Conservation (phyloP, 495 filamentous ascomycete genomes). For the Beverwykella pulmonaria region DNA sequence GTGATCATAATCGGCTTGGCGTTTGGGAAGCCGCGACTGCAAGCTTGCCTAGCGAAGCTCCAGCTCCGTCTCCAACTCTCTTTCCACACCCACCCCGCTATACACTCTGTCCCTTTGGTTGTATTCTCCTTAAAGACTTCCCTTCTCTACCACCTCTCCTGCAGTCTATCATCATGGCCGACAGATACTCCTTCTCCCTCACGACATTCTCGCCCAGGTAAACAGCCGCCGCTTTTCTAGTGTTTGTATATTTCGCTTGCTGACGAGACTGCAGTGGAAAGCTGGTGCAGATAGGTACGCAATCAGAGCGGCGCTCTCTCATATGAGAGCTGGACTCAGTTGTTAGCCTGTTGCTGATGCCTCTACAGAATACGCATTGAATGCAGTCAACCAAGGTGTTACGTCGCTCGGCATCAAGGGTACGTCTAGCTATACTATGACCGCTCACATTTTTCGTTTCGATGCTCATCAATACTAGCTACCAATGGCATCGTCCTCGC, state of each 20-base stretch:
- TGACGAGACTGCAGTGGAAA: conserved; percentile 75
- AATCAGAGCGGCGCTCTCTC: not conserved
- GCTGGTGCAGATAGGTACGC: conserved; percentile 80
- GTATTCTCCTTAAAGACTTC: not conserved
- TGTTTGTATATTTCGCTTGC: conserved; percentile 33
- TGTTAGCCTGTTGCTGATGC: conserved; percentile 18
- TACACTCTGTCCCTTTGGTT: not conserved
- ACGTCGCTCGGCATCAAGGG: conserved; percentile 99
- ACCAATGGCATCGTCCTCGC: conserved; percentile 99
- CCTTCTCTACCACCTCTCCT: not conserved
- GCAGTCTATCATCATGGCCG: conserved; percentile 72
- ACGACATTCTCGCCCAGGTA: conserved; percentile 99
- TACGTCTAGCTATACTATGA: conserved; percentile 43
- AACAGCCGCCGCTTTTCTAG: conserved; percentile 25
- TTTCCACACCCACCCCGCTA: conserved; percentile 8
- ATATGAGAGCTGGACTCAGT: not conserved
- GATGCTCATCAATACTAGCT: conserved; percentile 55
- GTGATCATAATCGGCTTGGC: conserved; percentile 7
- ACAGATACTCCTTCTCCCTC: conserved; percentile 98
- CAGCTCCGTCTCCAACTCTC: conserved; percentile 16
- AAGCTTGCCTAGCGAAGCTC: conserved; percentile 36
- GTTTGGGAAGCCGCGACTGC: conserved; percentile 4
- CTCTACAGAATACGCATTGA: conserved; percentile 89
- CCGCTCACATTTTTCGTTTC: not conserved
- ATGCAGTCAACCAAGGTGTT: conserved; percentile 98